Base-by-base conservation (phyloP, 805 yeast species). In the Lipomyces sp. region DNA sequence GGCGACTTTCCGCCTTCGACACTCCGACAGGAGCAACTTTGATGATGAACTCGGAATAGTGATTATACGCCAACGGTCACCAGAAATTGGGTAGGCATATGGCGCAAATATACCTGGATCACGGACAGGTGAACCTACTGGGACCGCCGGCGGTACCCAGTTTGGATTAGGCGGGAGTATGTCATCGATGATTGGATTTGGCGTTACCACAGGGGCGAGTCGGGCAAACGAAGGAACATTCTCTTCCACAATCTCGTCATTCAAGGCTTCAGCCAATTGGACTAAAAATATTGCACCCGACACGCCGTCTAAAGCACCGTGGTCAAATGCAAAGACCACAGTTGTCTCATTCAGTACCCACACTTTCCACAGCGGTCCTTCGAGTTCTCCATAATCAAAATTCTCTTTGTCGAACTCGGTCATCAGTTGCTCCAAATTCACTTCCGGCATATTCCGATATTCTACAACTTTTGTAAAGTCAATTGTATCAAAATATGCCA, bases 271-370 rank as follows among this genome's bases (percentile, higher is more conserved):
- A 3, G 50, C 48, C 29, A 62, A 30, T 11, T 56, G 54, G 18
- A 24, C 55, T 29, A 30, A 15, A 15, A 55, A 54, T 8, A 64
- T 6, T 8, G 57, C 67, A 13, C 62, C 67, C 3, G 62, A 39
- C 5, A 30, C 48, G 30, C 67, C 67, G 30, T 64, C 67, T 11
- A 53, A 39, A 15, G 55, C 56, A 3, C 48, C 39, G 39, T 64
- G 67, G 59, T 63, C 65, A 37, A 34, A 60, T 6, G 32, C 57
- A 29, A 58, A 55, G 33, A 45, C 50, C n/a, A 61, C 67, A 7
- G 53, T 18, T 18, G 13, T 24, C 11, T 4, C 11, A 8, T 61
- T 30, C 53, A 33, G 51, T 35, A 63, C 58, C 18, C 32, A 50
- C 18, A 63, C 51, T 51, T 51, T 59, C 66, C 66, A 63, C 2